Evolutionary conservation across 441 rosid genomes (phyloP).

Genomic region (Biscutella laevigata): DNA sequence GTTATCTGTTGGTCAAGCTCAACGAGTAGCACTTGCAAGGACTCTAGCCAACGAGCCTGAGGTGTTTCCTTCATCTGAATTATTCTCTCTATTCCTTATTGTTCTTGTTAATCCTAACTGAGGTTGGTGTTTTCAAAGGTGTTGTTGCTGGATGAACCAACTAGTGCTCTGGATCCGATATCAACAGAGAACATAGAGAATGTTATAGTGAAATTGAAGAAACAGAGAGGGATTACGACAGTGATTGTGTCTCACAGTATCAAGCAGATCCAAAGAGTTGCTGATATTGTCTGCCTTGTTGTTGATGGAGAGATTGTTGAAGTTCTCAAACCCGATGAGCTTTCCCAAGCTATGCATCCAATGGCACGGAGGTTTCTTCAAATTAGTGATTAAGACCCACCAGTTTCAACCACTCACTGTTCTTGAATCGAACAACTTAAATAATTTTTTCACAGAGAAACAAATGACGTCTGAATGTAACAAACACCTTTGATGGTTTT

Average conservation of each 20-base stretch:
- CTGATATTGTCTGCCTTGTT: constrained; percentile 68
- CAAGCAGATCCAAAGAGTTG: constrained; percentile 78
- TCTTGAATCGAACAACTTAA: background rate
- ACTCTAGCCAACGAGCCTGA: constrained; percentile 82
- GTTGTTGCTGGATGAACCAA: constrained; percentile 62
- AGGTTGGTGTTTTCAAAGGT: too few relatives aligned
- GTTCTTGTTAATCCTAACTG: too few relatives aligned
- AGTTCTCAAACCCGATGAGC: constrained; percentile 49
- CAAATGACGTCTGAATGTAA: constrained; percentile 15
- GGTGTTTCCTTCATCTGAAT: constrained; percentile 30
- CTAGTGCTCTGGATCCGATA: constrained; percentile 78
- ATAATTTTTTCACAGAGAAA: background rate
- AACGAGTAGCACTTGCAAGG: constrained; percentile 85
- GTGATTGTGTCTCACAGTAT: constrained; percentile 81
- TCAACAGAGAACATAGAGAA: constrained; percentile 82
- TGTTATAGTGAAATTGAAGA: constrained; percentile 59
- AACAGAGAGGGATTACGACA: constrained; percentile 45
- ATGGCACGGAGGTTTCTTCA: constrained; percentile 67
- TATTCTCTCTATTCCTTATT: too few relatives aligned
- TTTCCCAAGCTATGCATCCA: constrained; percentile 68
- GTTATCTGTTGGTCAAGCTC: constrained; percentile 80
- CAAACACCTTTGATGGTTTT: background rate
- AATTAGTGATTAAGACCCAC: constrained; percentile 35
- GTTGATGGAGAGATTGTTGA: constrained; percentile 74
- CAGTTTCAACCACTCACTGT: background rate